These are phyloP conservation scores for Trichosporon ovoides DNA, from an alignment of 1,284 basidiomycete genomes.

Conservation along the genomic window DNA sequence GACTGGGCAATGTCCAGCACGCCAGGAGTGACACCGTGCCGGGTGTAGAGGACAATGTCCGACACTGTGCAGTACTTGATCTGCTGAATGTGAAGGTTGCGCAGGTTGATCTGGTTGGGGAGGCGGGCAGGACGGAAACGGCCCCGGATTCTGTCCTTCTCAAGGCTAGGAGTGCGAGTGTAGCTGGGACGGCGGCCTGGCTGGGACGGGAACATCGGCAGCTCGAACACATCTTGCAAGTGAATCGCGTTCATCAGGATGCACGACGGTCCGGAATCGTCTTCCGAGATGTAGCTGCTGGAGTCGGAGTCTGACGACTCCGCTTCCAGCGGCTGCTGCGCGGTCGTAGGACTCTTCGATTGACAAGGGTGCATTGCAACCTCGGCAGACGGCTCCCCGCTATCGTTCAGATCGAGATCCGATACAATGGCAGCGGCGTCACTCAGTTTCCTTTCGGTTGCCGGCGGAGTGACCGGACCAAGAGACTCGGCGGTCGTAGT, in stretches of 20 bases:
- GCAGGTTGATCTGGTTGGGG: slow-evolving; percentile 45
- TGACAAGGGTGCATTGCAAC: slow-evolving; percentile 46
- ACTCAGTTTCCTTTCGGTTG: background rate
- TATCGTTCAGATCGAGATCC: slow-evolving; percentile 1
- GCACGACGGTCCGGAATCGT: slow-evolving; percentile 34
- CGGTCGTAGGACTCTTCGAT: slow-evolving; percentile 21
- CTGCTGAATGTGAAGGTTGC: slow-evolving; percentile 51
- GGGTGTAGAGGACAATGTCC: slow-evolving; percentile 82
- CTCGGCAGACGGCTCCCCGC: slow-evolving; percentile 18
- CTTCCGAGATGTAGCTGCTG: slow-evolving; percentile 18
- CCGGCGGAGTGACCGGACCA: slow-evolving; percentile 8
- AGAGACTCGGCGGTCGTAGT: slow-evolving; percentile 18
- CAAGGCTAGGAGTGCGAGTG: slow-evolving; percentile 1
- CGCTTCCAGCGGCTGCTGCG: background rate
- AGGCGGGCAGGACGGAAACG: slow-evolving; percentile 40
- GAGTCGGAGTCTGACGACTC: slow-evolving; percentile 11
- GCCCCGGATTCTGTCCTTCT: slow-evolving; percentile 5
- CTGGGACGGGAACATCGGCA: slow-evolving; percentile 28
- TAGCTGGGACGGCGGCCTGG: slow-evolving; percentile 14
- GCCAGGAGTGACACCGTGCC: slow-evolving; percentile 46
- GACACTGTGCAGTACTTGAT: slow-evolving; percentile 81
- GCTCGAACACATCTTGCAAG: slow-evolving; percentile 44
- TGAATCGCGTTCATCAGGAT: slow-evolving; percentile 46
- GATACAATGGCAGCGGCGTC: background rate
- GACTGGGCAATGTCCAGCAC: slow-evolving; percentile 54